Evolutionary conservation across 768 basidiomycete species (phyloP), one percentile per base, ranked within the genome.

Genomic region (Pulveroboletus ravenelii): DNA sequence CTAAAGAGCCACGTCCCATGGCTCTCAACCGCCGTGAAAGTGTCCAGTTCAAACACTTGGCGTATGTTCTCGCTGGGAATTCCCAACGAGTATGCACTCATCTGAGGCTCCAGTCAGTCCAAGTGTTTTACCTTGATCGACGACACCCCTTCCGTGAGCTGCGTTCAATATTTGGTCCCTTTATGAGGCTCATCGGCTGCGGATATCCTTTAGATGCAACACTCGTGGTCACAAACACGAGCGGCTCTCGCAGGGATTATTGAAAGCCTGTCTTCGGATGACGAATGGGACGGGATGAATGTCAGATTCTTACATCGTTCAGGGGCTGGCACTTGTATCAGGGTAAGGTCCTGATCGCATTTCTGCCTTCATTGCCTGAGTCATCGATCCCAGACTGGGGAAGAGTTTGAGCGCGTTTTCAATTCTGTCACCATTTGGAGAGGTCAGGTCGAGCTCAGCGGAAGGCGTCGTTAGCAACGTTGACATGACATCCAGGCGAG

Each of bases 121-220:
- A 54, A 62, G 7, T 64, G 45, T 45, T 62, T 64, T 17, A 27
- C 50, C 25, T 52, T 63, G 51, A 48, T 63, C 25, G 62, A 63
- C 32, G 62, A 63, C 46, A 53, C 48, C 13, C 27, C 45, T 20
- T 57, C 62, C 10, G 62, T 64, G 40, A 45, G 60, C 43, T 6
- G 12, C 6, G 1, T 30, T 35, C 9, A 8, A 14, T 17, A 5
- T 20, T 6, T 3, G 3, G 17, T 30, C 17, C 5, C 10, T 31
- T 30, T 7, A 29, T 9, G 8, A n/a, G 42, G 18, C 39, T 51
- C 45, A 56, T 6, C 6, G 1, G 13, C 15, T 15, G 10, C 4
- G 36, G 17, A 23, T 14, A 18, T 6, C 18, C n/a, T 35, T 10
- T 36, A 63, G 62, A 63, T 63, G 62, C 53, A 50, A 51, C 15